Base-by-base conservation (phyloP, 2,329 filamentous ascomycete genomes). In the Coniella vitis region DNA sequence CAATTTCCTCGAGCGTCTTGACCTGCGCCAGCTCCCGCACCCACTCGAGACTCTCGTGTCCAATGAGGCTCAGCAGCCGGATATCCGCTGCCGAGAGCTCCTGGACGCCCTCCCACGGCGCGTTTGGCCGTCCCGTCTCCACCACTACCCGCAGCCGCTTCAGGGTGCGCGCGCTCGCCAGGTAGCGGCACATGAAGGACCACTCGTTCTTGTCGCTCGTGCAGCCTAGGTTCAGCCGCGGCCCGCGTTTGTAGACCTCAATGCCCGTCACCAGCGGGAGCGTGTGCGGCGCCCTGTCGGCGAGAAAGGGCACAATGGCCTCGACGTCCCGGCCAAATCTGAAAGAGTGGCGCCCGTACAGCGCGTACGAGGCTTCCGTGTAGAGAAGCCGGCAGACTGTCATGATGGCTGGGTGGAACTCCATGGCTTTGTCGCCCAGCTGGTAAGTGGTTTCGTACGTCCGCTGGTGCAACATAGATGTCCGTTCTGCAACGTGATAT, bases 311-410 rank as follows among this genome's bases (percentile, higher is more conserved):
- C 1, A 74, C 69, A 5, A 80, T 70, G 14, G 79, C 77, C 61
- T 84, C 80, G 54, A 84, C 68, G 61, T 79, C 70, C 41, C 70
- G 69, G 53, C 74, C 75, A 60, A 84, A 84, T 57, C 76, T 73
- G 60, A 84, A 83, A 1, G 67, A 66, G 59, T 81, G 76, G 48
- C 61, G 65, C 7, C 66, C 68, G 61, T 84, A 84, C 3, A 84
- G 65, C 14, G 78, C 60, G 49, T 74, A 69, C 4, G 73, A 65
- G n/a, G 75, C 73, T 60, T 84, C 80, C 51, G 69, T 65, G 60
- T 82, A 69, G 44, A 81, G 66, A 47, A 68, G 67, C 36, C 67
- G 66, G 57, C 67, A 74, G 17, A 66, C 67, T 43, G 63, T 57
- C 69, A 79, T 65, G 56, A 76, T 65, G 44, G 71, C 57, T 25